Evolutionary conservation across 164 flowering plant species (phyloP), one percentile per base, ranked within the genome.

Genomic region (Saururus chinensis): DNA sequence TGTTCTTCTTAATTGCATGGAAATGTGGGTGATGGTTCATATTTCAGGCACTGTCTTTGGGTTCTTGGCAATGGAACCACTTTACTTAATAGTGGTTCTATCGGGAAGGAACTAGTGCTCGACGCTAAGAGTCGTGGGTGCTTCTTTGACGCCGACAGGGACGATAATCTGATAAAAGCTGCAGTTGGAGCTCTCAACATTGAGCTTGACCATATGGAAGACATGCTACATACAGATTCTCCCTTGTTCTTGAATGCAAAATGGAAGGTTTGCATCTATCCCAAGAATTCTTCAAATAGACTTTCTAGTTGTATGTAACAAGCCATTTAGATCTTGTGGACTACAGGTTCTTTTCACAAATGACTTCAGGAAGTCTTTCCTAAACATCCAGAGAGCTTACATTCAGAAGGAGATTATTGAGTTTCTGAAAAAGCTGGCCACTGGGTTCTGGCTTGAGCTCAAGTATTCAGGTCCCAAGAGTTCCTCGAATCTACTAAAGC

Each of bases 251-350:
- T 53, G 63, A 72, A 20, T 30, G 72, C 81, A 20, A 81, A 67
- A 65, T 91, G 98, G 98, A 84, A 88, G 90, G 98, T 91, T 68
- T 24, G 48, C 35, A 58, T 20, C 48, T 67, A 23, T 24, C 30
- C 40, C 23, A 17, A 25, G 30, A 48, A 49, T 23, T 49, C 10
- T 2, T 30, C 16, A 10, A 24, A 7, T 10, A n/a, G 16, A 58
- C 17, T 58, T 3, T 37, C 23, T 53, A 30, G 14, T 23, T 19
- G 9, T 4, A 23, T 26, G 20, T 13, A 19, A 52, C 17, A 3
- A 5, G 48, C 19, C 53, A 4, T 5, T 35, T 52, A 19, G 16
- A 4, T 30, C 35, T 1, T 14, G 6, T 1, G 37, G 20, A 17
- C 8, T 26, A 7, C 61, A 79, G 85, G 80, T 79, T 62, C 17